A percentile compares a stretch with the other conserved stretches of the same genome.
Conservation (phyloP, 306 rosid species). For the Urtica urens region DNA sequence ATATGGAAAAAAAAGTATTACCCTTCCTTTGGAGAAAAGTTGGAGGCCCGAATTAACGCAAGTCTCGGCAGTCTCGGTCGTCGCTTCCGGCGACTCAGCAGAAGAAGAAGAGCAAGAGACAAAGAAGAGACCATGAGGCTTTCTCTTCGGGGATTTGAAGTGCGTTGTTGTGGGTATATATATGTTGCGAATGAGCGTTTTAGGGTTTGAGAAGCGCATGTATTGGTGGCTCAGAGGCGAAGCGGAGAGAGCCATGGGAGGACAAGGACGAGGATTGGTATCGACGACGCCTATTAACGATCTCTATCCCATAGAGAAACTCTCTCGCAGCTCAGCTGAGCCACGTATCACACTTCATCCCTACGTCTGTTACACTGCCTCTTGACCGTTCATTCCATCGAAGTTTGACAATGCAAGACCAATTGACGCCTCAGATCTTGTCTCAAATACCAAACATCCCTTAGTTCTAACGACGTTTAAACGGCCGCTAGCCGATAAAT, state of each 20-base stretch:
- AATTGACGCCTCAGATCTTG: slow-evolving; percentile 19
- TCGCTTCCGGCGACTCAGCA: slow-evolving; percentile 44
- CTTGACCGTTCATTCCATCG: slow-evolving; percentile 1
- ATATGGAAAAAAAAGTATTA: slow-evolving; percentile 16
- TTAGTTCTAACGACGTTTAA: too few relatives aligned
- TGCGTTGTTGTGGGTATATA: slow-evolving; percentile 12
- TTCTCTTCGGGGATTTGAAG: slow-evolving; percentile 16
- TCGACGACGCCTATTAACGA: slow-evolving; percentile 2
- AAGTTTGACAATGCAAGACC: background rate
- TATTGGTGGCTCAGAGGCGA: slow-evolving; percentile 39
- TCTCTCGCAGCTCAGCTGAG: background rate
- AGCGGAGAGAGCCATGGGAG: slow-evolving; percentile 52
- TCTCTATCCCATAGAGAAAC: slow-evolving; percentile 15
- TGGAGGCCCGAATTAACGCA: slow-evolving; percentile 81
- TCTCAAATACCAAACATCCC: too few relatives aligned
- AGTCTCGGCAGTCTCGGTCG: slow-evolving; percentile 61
- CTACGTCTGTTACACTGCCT: background rate
- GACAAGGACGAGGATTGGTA: background rate
- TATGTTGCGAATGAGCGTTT: slow-evolving; percentile 17
- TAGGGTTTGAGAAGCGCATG: slow-evolving; percentile 37
- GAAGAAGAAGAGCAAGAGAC: slow-evolving; percentile 47
- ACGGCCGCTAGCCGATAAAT: too few relatives aligned
- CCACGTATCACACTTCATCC: background rate
- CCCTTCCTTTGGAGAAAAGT: slow-evolving; percentile 92
- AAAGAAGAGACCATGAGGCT: slow-evolving; percentile 13